phyloP scores from a whole-genome alignment of 306 rosid species.

The Hippophae rhamnoides region DNA sequence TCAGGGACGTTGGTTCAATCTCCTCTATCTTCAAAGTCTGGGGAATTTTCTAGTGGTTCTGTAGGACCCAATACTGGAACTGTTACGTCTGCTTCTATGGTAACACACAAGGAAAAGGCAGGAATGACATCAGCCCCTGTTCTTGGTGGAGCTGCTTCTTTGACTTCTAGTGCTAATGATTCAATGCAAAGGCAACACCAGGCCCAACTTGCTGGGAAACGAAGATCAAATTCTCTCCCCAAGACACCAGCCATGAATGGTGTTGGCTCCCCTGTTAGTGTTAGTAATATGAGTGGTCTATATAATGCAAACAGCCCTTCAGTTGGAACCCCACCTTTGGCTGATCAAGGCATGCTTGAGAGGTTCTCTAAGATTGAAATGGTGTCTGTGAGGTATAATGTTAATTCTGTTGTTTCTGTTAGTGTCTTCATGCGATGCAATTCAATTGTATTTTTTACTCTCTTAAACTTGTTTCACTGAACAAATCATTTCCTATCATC shows the following conservation, averaged over 20 bases:
- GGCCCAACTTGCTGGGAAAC: slow-evolving; percentile 55
- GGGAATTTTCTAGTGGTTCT: slow-evolving; percentile 86
- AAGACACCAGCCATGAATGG: slow-evolving; percentile 68
- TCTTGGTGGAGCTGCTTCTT: slow-evolving; percentile 54
- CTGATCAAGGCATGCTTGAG: slow-evolving; percentile 57
- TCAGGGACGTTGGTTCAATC: slow-evolving; percentile 67
- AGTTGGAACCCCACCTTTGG: slow-evolving; percentile 49
- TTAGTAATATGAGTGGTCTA: slow-evolving; percentile 53
- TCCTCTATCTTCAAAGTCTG: slow-evolving; percentile 76
- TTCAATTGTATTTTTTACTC: no score
- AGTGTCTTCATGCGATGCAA: no score
- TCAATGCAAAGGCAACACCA: slow-evolving; percentile 81
- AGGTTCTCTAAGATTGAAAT: slow-evolving; percentile 64
- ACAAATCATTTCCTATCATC: no score
- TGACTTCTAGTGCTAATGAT: slow-evolving; percentile 69
- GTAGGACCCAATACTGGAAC: slow-evolving; percentile 71
- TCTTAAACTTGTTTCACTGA: no score
- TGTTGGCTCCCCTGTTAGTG: slow-evolving; percentile 89
- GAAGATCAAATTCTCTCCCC: slow-evolving; percentile 73
- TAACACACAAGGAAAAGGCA: slow-evolving; percentile 69
- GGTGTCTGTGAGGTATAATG: slow-evolving; percentile 61
- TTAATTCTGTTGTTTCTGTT: slow-evolving; percentile 1
- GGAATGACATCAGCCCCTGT: slow-evolving; percentile 45
- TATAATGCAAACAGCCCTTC: slow-evolving; percentile 76
- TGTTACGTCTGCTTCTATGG: slow-evolving; percentile 34